phyloP scores from a whole-genome alignment of 192 early-diverging fungal genomes.

The Chytriomyces hyalinus region DNA sequence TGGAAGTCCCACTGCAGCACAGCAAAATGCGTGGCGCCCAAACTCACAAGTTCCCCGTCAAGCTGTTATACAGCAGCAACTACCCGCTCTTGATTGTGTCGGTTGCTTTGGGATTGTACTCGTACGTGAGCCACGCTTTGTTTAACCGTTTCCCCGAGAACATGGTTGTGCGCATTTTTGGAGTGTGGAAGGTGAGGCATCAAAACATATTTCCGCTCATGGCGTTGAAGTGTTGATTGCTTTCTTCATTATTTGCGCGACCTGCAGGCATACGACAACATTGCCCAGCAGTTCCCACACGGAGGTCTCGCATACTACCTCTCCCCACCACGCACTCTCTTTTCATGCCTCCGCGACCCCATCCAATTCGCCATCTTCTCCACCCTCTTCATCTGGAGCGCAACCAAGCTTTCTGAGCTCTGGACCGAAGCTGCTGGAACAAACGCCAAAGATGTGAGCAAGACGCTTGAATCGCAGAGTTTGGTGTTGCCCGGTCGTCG shows the following conservation, averaged over 20 bases:
- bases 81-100: slow-evolving; percentile 95
- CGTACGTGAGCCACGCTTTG: slow-evolving; percentile 91
- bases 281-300: slow-evolving; percentile 83
- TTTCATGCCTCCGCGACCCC: slow-evolving; percentile 81
- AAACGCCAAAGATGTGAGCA: slow-evolving; percentile 89
- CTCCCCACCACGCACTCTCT: slow-evolving; percentile 83
- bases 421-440: slow-evolving; percentile 95
- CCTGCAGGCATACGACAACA: slow-evolving; percentile 75
- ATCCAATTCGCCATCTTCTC: slow-evolving; percentile 89
- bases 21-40: slow-evolving; percentile 80
- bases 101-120: slow-evolving; percentile 83
- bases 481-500: slow-evolving; percentile 88
- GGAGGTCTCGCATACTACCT: slow-evolving; percentile 91
- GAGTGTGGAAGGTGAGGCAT: slow-evolving; percentile 75
- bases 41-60: slow-evolving; percentile 88
- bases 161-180: slow-evolving; percentile 82
- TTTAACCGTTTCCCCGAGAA: slow-evolving; percentile 91
- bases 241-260: slow-evolving; percentile 25
- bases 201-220: background rate
- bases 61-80: slow-evolving; percentile 94
- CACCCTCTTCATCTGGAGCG: slow-evolving; percentile 81
- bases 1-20: slow-evolving; percentile 91
- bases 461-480: slow-evolving; percentile 88
- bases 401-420: slow-evolving; percentile 83
- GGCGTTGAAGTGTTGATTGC: background rate